Evolutionary conservation across 345 rosid species (phyloP).

Genomic region (Atalantia buxifolia): DNA sequence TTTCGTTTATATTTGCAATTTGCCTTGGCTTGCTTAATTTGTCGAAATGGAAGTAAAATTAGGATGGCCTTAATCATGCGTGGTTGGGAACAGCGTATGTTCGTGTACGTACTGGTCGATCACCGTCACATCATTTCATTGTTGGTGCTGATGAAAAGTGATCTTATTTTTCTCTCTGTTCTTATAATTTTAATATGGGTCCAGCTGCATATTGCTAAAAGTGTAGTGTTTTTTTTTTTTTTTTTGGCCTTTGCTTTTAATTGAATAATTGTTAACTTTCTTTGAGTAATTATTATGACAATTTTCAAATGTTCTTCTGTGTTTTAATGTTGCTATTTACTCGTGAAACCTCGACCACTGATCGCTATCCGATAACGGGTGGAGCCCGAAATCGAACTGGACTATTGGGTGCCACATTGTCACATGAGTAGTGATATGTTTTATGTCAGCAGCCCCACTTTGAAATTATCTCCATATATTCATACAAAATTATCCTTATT

Average conservation of each 20-base stretch:
- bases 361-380: no score
- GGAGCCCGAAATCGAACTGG: no score
- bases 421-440: no score
- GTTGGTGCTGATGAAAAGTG: neutral
- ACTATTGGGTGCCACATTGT: no score
- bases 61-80: neutral
- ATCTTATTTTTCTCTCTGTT: neutral
- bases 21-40: neutral
- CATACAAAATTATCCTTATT: no score
- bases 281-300: no score
- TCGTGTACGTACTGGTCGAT: neutral
- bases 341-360: no score
- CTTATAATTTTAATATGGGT: neutral
- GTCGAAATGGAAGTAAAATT: slow-evolving; percentile 2
- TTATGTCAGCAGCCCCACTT: no score
- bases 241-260: neutral
- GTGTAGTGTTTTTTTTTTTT: no score
- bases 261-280: no score
- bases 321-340: no score
- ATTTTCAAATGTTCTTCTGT: neutral
- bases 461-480: no score
- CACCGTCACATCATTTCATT: neutral
- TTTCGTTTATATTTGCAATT: neutral
- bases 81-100: neutral
- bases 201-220: neutral